Conservation (phyloP, 441 rosid species). For the Raphanus hybrid region DNA sequence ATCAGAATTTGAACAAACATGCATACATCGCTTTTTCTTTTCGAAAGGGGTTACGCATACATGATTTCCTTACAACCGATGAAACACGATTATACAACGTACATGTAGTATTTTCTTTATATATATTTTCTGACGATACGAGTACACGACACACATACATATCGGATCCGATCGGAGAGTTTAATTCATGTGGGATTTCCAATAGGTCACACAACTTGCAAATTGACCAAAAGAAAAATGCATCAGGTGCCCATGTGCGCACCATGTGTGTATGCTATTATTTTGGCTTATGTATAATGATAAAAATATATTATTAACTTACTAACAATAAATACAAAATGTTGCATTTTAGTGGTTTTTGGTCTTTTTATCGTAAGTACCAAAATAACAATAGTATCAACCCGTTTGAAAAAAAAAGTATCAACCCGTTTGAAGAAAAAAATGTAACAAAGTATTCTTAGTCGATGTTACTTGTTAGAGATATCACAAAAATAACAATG, state of each 20-base stretch:
- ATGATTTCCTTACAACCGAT: no score
- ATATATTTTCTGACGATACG: not conserved
- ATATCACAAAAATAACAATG: no score
- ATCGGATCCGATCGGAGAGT: slow-evolving; percentile 25
- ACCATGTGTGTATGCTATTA: slow-evolving; percentile 31
- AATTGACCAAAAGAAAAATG: slow-evolving; percentile 33
- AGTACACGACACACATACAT: not conserved
- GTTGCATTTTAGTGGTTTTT: not conserved
- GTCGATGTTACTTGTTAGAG: not conserved
- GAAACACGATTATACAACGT: not conserved
- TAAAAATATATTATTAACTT: not conserved
- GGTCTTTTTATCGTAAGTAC: not conserved
- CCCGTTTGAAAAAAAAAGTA: not conserved
- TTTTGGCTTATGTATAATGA: slow-evolving; percentile 22
- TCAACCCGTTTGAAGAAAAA: not conserved
- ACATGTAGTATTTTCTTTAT: not conserved
- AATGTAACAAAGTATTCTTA: not conserved
- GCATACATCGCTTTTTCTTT: not conserved
- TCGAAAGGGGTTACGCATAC: no score
- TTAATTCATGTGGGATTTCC: slow-evolving; percentile 28
- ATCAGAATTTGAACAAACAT: not conserved
- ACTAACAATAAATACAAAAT: not conserved
- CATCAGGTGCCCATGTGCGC: slow-evolving; percentile 40
- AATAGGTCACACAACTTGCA: slow-evolving; percentile 5
- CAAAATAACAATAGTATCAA: not conserved